Evolutionary conservation across 768 basidiomycete species (phyloP), one percentile per base, ranked within the genome.

Genomic region (Suillus brevipes): DNA sequence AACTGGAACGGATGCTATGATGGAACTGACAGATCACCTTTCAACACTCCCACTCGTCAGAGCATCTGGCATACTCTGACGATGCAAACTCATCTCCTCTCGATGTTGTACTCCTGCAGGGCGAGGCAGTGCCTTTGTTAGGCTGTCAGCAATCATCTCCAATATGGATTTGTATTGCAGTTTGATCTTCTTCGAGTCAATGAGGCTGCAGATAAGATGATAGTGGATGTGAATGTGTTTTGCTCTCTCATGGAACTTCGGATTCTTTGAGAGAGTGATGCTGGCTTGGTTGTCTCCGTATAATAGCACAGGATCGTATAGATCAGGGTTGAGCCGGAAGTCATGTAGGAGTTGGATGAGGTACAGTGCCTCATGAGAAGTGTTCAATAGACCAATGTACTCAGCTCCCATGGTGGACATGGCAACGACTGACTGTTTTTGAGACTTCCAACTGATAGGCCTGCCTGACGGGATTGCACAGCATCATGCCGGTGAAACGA

Each of bases 171-270:
- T 47, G 12, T 47, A 47, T 4, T 47, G n/a, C 3, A 47, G n/a
- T 4, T 23, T 6, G n/a, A 47, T 23, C 10, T n/a, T 23, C 1
- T 47, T 23, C 10, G 4, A 2, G n/a, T 47, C n/a, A n/a, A 47
- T n/a, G 4, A 47, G n/a, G 55, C 77, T 67, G 1, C 73, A 66
- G 23, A 60, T 68, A 64, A 72, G 68, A 72, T 77, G 65, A 43
- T 70, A 77, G 61, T 80, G 78, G 61, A 75, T 69, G 6, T 67
- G 65, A 18, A 79, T 71, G 61, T 81, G 79, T 59, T 79, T 79
- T 0, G 77, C 67, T 13, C 74, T 52, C 14, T 70, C 60, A 60
- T 80, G 79, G 63, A 70, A 73, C 10, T 60, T 47, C 6, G 75
- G 70, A 38, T 76, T 69, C 36, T 71, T 65, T 1, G 73, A 60